Percentiles rank a stretch among this genome's conserved stretches.
These are phyloP conservation scores for Aegilops bicornis DNA, from an alignment of 176 grass and related monocot genomes.

Conservation along the genomic window DNA sequence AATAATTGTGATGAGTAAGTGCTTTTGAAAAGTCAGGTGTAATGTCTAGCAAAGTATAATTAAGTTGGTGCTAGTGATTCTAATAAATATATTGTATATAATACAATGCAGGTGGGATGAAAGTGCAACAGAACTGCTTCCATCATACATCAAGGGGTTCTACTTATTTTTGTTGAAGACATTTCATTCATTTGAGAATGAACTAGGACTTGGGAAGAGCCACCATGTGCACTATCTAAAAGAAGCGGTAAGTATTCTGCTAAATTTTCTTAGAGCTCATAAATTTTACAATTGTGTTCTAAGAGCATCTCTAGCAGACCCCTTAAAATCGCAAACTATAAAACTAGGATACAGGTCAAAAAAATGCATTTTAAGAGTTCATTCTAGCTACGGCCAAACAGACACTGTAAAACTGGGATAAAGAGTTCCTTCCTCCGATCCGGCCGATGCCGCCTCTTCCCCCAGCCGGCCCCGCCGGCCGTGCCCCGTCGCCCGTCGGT, in stretches of 20 bases:
- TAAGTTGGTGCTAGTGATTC: not conserved
- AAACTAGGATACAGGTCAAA: too few relatives aligned
- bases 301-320: not conserved
- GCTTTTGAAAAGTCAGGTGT: not conserved
- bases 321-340: too few relatives aligned
- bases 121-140: constrained; percentile 26
- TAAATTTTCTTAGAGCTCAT: not conserved
- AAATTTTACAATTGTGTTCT: not conserved
- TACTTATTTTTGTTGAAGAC: constrained; percentile 29
- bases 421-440: too few relatives aligned
- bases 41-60: not conserved
- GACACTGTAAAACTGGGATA: too few relatives aligned
- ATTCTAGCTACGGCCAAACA: too few relatives aligned
- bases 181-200: constrained; percentile 38
- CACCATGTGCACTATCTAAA: constrained; percentile 35
- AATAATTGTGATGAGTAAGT: not conserved
- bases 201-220: constrained; percentile 21
- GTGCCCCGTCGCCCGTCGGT: too few relatives aligned
- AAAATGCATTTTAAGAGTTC: too few relatives aligned
- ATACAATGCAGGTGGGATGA: constrained; percentile 34
- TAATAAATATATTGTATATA: not conserved
- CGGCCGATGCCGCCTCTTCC: too few relatives aligned
- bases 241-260: constrained; percentile 22
- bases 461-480: too few relatives aligned
- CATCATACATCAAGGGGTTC: constrained; percentile 32